Evolutionary conservation across 2,329 filamentous ascomycete species (phyloP).

Genomic region (Gaeumannomyces sp.): DNA sequence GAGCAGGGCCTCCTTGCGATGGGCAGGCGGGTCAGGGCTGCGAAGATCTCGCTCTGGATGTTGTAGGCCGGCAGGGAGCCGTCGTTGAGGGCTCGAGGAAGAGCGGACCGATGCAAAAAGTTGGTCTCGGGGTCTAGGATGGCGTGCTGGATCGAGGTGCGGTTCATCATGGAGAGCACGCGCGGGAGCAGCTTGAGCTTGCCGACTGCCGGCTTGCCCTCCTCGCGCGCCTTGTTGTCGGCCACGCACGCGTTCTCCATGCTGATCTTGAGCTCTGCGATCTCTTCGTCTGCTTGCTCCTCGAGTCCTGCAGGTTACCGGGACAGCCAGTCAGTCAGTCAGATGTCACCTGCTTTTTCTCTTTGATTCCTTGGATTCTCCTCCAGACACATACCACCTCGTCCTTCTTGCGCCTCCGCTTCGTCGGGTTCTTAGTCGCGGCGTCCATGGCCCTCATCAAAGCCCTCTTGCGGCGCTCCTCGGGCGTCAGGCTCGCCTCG

Average conservation of each 20-base stretch:
- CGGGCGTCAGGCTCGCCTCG: conserved; percentile 74
- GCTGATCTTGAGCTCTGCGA: conserved; percentile 76
- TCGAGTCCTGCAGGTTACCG: conserved; percentile 65
- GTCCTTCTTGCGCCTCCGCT: conserved; percentile 72
- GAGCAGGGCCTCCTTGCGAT: conserved; percentile 83
- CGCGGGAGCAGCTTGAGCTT: conserved; percentile 92
- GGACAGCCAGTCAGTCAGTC: background rate
- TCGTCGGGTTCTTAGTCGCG: conserved; percentile 73
- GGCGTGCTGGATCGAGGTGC: conserved; percentile 76
- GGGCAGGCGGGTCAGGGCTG: conserved; percentile 69
- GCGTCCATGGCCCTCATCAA: conserved; percentile 85
- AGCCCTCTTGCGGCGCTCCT: conserved; percentile 76
- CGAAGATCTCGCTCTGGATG: conserved; percentile 92
- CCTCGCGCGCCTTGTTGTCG: conserved; percentile 76
- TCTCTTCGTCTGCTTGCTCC: conserved; percentile 81
- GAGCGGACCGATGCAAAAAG: conserved; percentile 89
- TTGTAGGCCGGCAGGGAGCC: conserved; percentile 93
- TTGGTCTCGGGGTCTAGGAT: conserved; percentile 94
- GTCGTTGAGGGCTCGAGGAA: conserved; percentile 95
- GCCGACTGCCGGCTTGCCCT: conserved; percentile 75
- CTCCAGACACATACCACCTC: conserved; percentile 61
- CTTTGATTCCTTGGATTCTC: background rate
- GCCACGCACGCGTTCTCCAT: conserved; percentile 89
- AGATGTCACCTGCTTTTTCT: too few relatives aligned
- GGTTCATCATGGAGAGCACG: conserved; percentile 81